These are phyloP conservation scores for Hordeum vulgare DNA, from an alignment of 176 grass and related monocot species.

Conservation along the genomic window DNA sequence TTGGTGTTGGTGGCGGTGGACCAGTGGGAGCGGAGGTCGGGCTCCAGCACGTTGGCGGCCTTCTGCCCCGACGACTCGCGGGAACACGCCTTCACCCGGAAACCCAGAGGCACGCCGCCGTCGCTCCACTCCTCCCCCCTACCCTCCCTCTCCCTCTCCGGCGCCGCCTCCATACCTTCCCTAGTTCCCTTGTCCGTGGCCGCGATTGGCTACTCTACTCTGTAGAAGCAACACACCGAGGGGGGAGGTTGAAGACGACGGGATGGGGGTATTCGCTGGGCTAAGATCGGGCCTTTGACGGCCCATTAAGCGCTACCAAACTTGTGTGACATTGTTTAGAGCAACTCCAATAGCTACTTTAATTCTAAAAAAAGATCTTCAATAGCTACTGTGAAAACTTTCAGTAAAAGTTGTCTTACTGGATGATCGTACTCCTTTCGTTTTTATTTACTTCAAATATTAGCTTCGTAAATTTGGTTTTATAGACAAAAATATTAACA, in stretches of 20 bases:
- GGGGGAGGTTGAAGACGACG: slow-evolving; percentile 11
- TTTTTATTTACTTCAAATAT: too few species aligned
- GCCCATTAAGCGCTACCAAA: not conserved
- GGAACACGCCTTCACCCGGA: slow-evolving; percentile 77
- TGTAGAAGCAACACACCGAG: not conserved
- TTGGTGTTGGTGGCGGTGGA: slow-evolving; percentile 86
- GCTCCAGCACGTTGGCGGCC: slow-evolving; percentile 61
- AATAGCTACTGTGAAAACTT: too few species aligned
- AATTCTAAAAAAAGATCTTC: too few species aligned
- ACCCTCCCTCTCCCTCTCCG: slow-evolving; percentile 16
- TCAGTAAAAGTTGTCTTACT: too few species aligned
- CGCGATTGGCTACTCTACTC: slow-evolving; percentile 2
- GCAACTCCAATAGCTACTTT: too few species aligned
- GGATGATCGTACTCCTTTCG: too few species aligned
- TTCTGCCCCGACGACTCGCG: slow-evolving; percentile 86
- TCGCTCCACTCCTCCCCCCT: slow-evolving; percentile 56
- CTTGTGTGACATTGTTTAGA: not conserved
- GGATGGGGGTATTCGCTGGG: not conserved
- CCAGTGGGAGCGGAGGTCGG: slow-evolving; percentile 91
- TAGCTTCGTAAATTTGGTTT: too few species aligned
- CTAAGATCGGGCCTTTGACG: not conserved
- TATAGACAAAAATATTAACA: too few species aligned
- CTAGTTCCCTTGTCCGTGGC: not conserved
- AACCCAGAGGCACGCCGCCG: slow-evolving; percentile 43
- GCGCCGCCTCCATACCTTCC: not conserved